Evolutionary conservation across 306 rosid species (phyloP).

Genomic region (Vicia villosa): DNA sequence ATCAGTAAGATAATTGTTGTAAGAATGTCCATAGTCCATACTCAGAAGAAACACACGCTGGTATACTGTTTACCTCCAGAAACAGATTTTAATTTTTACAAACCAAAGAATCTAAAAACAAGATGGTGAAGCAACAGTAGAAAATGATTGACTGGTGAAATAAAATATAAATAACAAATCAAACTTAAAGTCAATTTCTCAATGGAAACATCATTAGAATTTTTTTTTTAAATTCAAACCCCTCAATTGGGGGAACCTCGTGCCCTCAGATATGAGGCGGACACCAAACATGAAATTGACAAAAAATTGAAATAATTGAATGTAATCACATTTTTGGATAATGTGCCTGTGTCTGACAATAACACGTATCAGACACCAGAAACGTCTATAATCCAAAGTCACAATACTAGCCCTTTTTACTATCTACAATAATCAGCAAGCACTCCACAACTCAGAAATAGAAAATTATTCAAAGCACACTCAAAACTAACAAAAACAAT

Average conservation of each 20-base stretch:
- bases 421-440: not conserved
- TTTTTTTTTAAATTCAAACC: not conserved
- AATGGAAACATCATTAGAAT: conserved; percentile 17
- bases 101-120: conserved; percentile 3
- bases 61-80: not conserved
- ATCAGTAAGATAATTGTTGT: not conserved
- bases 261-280: not conserved
- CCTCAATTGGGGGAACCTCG: not conserved
- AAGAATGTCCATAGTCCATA: conserved; percentile 15
- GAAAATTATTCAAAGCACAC: not conserved
- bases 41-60: not conserved
- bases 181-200: conserved; percentile 9
- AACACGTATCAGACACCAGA: too few species aligned
- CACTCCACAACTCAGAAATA: not conserved
- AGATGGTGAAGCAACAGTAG: not conserved
- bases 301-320: not conserved
- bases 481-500: not conserved
- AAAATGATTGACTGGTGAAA: not conserved
- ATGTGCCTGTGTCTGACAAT: too few species aligned
- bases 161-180: conserved; percentile 1
- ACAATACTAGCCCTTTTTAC: not conserved
- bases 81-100: not conserved
- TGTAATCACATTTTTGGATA: not conserved
- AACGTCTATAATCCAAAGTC: not conserved
- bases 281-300: not conserved